Conservation (phyloP, 2,329 filamentous ascomycete genomes). For the Aspergillus ustus region DNA sequence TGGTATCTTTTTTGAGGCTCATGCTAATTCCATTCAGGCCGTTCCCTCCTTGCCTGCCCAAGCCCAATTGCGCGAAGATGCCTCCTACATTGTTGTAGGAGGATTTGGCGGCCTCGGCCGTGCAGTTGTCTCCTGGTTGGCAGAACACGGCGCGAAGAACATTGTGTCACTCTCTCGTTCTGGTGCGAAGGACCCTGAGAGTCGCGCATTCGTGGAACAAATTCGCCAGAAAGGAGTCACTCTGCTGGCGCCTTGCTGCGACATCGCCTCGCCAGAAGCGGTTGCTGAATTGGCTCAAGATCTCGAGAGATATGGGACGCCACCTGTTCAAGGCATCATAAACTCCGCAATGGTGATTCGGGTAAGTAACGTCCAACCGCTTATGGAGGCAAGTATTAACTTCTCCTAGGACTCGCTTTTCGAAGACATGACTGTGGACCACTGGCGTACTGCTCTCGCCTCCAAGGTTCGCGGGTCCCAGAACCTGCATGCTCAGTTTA, state of each 20-base stretch:
- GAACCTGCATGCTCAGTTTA: slow-evolving; percentile 40
- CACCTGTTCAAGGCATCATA: slow-evolving; percentile 39
- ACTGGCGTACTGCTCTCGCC: slow-evolving; percentile 42
- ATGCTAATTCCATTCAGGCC: background rate
- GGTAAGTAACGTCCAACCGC: background rate
- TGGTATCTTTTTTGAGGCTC: background rate
- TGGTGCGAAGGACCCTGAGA: slow-evolving; percentile 14
- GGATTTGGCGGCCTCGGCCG: slow-evolving; percentile 15
- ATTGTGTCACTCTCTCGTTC: slow-evolving; percentile 7
- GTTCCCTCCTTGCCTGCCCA: slow-evolving; percentile 11
- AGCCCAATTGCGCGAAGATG: background rate
- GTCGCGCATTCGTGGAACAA: slow-evolving; percentile 5
- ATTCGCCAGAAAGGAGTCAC: background rate
- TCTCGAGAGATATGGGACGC: background rate
- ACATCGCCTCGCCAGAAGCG: slow-evolving; percentile 2
- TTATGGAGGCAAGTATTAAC: background rate
- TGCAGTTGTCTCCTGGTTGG: slow-evolving; percentile 3
- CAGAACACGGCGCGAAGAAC: slow-evolving; percentile 5
- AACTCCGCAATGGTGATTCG: slow-evolving; percentile 36
- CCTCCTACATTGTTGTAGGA: slow-evolving; percentile 8
- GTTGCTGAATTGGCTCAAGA: background rate
- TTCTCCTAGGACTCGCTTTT: slow-evolving; percentile 30
- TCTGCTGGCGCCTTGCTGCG: slow-evolving; percentile 1
- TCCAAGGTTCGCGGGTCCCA: slow-evolving; percentile 48
- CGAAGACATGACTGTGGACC: slow-evolving; percentile 46